Conservation (phyloP, 2,329 filamentous ascomycete species). For the Trichophyton mentagrophytes region DNA sequence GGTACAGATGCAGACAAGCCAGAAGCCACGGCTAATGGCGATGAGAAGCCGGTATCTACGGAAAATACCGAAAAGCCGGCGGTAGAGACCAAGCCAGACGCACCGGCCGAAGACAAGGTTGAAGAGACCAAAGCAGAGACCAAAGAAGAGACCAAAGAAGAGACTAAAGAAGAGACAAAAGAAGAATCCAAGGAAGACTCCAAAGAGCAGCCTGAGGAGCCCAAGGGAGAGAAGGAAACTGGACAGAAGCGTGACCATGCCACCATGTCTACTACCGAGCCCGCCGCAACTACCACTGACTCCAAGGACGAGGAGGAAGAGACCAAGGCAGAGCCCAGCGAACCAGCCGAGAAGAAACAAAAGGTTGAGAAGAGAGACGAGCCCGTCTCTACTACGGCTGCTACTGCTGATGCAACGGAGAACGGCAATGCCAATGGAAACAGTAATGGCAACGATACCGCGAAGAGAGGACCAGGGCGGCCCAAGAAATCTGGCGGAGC, state of each 20-base stretch:
- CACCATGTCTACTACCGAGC: conserved; percentile 5
- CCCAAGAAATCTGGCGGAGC: conserved; percentile 19
- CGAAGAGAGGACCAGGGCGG: conserved; percentile 21
- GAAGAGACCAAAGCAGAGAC: not conserved
- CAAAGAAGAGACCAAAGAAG: not conserved
- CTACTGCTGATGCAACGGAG: not conserved
- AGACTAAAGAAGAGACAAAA: not conserved
- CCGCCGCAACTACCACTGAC: not conserved
- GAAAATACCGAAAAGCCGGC: not conserved
- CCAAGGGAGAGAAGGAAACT: conserved; percentile 4
- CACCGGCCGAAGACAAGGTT: not conserved
- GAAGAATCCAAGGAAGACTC: not conserved
- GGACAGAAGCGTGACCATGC: conserved; percentile 20
- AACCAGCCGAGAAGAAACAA: conserved; percentile 25
- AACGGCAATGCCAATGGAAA: conserved; percentile 3
- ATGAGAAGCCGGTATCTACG: not conserved
- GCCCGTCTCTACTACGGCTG: conserved; percentile 12
- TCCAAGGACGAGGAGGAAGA: conserved; percentile 5
- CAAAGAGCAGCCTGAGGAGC: not conserved
- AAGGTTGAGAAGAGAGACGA: conserved; percentile 18
- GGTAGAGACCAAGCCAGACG: not conserved
- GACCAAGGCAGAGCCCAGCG: conserved; percentile 8
- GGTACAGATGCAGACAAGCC: not conserved
- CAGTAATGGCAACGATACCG: conserved; percentile 16
- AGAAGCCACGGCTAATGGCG: not conserved